These are phyloP conservation scores for Ascochyta koolunga DNA, from an alignment of 2,329 filamentous ascomycete species.

Conservation along the genomic window DNA sequence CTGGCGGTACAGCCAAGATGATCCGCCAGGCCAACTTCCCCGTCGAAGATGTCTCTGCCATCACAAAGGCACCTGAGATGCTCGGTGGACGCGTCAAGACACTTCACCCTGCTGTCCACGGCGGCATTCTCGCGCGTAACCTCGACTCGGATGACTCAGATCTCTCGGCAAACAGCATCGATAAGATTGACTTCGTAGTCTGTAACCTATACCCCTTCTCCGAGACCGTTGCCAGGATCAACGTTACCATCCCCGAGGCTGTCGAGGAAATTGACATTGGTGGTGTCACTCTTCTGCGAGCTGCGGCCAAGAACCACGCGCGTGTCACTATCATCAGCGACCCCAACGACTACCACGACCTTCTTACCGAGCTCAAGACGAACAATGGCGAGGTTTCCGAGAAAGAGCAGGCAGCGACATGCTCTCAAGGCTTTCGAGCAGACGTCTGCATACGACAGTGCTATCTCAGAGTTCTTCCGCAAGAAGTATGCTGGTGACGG, in stretches of 20 bases:
- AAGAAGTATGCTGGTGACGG: constrained; percentile 92
- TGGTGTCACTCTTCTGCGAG: constrained; percentile 93
- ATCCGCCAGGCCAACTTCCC: constrained; percentile 95
- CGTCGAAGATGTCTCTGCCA: constrained; percentile 97
- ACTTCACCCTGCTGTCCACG: constrained; percentile 85
- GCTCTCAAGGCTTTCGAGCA: constrained; percentile 98
- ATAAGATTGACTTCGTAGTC: constrained; percentile 59
- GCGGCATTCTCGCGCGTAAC: constrained; percentile 90
- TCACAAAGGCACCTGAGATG: constrained; percentile 95
- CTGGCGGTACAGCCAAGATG: constrained; percentile 93
- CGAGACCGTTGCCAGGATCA: constrained; percentile 95
- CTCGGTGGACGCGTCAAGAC: constrained; percentile 92
- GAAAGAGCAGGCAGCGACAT: constrained; percentile 81
- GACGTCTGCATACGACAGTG: constrained; percentile 93
- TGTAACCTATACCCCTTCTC: constrained; percentile 99
- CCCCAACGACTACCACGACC: constrained; percentile 90
- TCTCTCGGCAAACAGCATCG: constrained; percentile 61
- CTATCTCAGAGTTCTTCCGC: constrained; percentile 96
- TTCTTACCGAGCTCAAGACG: constrained; percentile 88
- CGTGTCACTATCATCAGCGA: constrained; percentile 96
- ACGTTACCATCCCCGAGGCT: constrained; percentile 94
- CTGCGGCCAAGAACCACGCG: constrained; percentile 96
- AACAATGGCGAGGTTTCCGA: constrained; percentile 81
- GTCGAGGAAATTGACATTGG: constrained; percentile 98
- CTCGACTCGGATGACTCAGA: constrained; percentile 97